Evolutionary conservation across 352 stramenopile species (phyloP).

Genomic region (Pythium coloratum): DNA sequence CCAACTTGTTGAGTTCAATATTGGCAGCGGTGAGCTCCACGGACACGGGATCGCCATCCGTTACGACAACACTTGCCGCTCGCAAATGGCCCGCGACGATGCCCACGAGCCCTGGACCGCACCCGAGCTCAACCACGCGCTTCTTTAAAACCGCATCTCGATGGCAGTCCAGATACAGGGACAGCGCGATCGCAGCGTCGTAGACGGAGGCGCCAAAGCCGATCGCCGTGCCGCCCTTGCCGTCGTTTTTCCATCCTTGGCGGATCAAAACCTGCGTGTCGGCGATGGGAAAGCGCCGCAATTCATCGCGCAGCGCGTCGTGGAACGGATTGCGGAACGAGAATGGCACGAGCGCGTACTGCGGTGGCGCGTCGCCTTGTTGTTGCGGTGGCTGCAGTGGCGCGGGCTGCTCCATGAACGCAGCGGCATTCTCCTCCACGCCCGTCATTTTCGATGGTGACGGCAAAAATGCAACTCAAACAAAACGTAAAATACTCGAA

Average conservation of each 20-base stretch:
- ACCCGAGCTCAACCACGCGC: constrained; percentile 71
- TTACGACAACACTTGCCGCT: constrained; percentile 50
- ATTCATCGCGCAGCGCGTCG: constrained; percentile 61
- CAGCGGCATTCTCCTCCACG: background rate
- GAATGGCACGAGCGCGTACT: constrained; percentile 58
- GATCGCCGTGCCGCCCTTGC: constrained; percentile 63
- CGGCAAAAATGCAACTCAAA: background rate
- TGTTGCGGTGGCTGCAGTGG: constrained; percentile 4
- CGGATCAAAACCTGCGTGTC: constrained; percentile 58
- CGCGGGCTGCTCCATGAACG: constrained; percentile 27
- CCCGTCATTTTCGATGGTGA: constrained; percentile 6
- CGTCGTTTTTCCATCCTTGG: constrained; percentile 78
- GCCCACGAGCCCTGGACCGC: constrained; percentile 69
- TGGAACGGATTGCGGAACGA: constrained; percentile 78
- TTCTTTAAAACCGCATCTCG: constrained; percentile 48
- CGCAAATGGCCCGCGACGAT: constrained; percentile 61
- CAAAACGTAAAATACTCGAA: background rate
- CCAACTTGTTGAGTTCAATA: constrained; percentile 40
- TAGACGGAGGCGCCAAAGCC: constrained; percentile 86
- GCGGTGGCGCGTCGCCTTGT: background rate
- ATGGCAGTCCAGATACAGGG: constrained; percentile 71
- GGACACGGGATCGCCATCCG: constrained; percentile 70
- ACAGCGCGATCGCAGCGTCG: constrained; percentile 72
- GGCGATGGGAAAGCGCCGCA: constrained; percentile 69
- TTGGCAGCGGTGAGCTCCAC: constrained; percentile 68